Evolutionary conservation across 371 early-diverging fungal genomes (phyloP).

Genomic region (Mortierella sp.): DNA sequence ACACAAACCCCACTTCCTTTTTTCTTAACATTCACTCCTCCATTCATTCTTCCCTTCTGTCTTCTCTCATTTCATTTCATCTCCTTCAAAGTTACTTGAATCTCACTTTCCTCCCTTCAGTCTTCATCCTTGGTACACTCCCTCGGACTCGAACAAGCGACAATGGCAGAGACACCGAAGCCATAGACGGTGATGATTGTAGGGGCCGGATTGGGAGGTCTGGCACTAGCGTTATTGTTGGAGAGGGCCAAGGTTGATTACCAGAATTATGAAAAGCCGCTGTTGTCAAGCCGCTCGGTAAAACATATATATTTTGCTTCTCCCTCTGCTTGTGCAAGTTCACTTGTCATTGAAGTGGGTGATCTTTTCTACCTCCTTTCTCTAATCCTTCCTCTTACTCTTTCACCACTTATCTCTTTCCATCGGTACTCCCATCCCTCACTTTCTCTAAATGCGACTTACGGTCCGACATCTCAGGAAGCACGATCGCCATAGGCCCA

Average conservation of each 20-base stretch:
- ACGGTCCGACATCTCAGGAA: neutral
- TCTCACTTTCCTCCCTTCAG: neutral
- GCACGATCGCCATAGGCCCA: neutral
- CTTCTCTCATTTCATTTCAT: neutral
- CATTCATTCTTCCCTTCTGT: neutral
- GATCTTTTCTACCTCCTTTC: neutral
- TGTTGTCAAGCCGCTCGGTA: neutral
- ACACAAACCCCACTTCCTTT: neutral
- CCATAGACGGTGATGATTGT: constrained; percentile 16
- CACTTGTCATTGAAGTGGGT: no score
- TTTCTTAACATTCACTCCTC: neutral
- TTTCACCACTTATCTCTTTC: no score
- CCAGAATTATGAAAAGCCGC: neutral
- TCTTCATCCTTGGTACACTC: neutral
- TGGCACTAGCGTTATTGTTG: constrained; percentile 5
- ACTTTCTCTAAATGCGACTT: no score
- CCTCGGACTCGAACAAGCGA: neutral
- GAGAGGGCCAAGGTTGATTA: constrained; percentile 12
- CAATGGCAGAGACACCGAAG: neutral
- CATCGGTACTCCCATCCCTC: no score
- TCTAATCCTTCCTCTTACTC: neutral
- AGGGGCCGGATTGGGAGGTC: constrained; percentile 21
- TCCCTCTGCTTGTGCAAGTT: no score
- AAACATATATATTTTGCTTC: neutral
- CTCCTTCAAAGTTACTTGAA: no score